Evolutionary conservation across 1,284 basidiomycete species (phyloP).

Genomic region (Heterobasidion occidentale): DNA sequence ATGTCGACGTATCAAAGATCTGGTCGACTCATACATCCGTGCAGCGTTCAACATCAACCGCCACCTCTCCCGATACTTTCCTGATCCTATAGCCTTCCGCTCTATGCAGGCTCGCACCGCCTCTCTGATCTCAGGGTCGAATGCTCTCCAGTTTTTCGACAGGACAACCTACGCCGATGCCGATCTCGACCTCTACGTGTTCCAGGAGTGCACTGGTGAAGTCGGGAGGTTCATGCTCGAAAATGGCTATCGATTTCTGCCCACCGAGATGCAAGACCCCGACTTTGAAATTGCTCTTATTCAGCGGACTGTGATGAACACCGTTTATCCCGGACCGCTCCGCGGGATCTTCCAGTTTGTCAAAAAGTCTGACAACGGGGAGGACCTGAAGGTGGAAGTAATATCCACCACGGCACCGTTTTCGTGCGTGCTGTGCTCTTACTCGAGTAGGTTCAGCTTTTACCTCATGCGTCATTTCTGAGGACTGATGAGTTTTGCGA

Average conservation of each 20-base stretch:
- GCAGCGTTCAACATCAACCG: slow-evolving; percentile 15
- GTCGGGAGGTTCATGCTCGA: slow-evolving; percentile 10
- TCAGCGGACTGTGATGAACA: not conserved
- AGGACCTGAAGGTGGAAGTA: not conserved
- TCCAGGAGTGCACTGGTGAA: slow-evolving; percentile 11
- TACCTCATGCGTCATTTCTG: not conserved
- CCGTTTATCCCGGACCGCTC: not conserved
- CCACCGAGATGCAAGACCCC: not conserved
- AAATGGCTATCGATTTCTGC: slow-evolving; percentile 13
- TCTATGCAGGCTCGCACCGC: slow-evolving; percentile 22
- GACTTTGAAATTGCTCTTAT: not conserved
- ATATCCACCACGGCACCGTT: not conserved
- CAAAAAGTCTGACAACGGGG: not conserved
- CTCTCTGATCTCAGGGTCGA: slow-evolving; percentile 31
- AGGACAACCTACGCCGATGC: slow-evolving; percentile 22
- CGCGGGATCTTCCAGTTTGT: not conserved
- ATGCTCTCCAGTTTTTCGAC: slow-evolving; percentile 31
- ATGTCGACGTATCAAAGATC: slow-evolving; percentile 11
- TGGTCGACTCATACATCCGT: slow-evolving; percentile 13
- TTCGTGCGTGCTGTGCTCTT: not conserved
- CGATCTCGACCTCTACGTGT: slow-evolving; percentile 31
- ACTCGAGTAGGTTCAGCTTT: not conserved
- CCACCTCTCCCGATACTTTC: slow-evolving; percentile 20
- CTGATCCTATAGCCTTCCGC: slow-evolving; percentile 19
- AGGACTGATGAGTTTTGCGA: not conserved